Evolutionary conservation across 768 basidiomycete species (phyloP).

Genomic region (Mycena rosella): DNA sequence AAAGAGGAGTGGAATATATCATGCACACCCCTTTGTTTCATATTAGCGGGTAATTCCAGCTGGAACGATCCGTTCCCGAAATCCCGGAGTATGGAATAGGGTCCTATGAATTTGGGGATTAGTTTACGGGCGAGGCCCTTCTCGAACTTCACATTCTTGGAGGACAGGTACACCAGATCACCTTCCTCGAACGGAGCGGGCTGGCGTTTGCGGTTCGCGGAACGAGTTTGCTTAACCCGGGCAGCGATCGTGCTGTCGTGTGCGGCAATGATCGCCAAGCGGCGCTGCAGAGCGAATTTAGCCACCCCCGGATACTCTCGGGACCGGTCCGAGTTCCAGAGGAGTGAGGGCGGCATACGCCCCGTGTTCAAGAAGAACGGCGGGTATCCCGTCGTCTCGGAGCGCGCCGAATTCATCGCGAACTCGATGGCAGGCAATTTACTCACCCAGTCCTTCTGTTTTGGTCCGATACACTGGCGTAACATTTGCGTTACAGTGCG

Average conservation of each 20-base stretch:
- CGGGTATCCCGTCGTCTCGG: neutral
- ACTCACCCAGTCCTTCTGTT: conserved; percentile 2
- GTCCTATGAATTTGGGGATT: conserved; percentile 47
- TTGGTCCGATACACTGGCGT: neutral
- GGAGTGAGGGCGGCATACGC: neutral
- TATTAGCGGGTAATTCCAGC: conserved; percentile 32
- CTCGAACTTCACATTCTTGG: conserved; percentile 43
- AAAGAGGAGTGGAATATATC: conserved; percentile 42
- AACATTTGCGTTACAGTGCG: neutral
- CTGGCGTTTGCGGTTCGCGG: neutral
- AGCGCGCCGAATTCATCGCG: conserved; percentile 2
- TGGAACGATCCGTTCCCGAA: conserved; percentile 33
- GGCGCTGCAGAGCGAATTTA: neutral
- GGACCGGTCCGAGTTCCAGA: neutral
- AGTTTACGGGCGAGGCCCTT: conserved; percentile 45
- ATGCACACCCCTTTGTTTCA: conserved; percentile 36
- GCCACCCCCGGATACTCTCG: neutral
- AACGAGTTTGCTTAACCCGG: neutral
- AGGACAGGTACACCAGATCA: conserved; percentile 39
- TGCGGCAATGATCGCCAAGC: neutral
- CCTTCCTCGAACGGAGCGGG: neutral
- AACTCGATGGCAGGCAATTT: conserved; percentile 2
- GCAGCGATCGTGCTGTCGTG: conserved; percentile 5
- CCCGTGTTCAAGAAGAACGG: conserved; percentile 2
- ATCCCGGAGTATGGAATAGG: conserved; percentile 38